Conservation (phyloP, 2,329 filamentous ascomycete genomes). For the Fusarium sp. region DNA sequence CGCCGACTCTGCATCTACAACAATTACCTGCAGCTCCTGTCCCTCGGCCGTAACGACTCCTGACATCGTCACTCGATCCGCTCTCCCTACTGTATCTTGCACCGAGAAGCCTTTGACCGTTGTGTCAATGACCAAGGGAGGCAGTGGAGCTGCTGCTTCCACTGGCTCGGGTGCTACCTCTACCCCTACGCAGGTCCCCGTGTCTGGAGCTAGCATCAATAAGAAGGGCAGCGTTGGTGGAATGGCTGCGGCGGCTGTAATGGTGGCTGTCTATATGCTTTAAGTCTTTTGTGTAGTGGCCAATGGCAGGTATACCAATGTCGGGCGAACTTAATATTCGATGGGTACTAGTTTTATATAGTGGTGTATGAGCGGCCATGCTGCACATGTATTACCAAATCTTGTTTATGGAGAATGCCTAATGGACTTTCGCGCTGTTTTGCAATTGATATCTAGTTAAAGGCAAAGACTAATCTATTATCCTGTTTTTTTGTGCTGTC, state of each 20-base stretch:
- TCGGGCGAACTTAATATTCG: neutral
- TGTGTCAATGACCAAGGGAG: neutral
- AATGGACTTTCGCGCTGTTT: neutral
- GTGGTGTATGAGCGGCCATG: neutral
- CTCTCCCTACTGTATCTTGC: slow-evolving; percentile 22
- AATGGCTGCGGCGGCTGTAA: neutral
- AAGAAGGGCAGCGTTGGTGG: slow-evolving; percentile 11
- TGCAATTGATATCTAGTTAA: neutral
- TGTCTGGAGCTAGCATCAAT: slow-evolving; percentile 13
- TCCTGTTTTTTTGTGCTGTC: neutral
- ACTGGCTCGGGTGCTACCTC: slow-evolving; percentile 10
- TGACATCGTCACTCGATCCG: slow-evolving; percentile 30
- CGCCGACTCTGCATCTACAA: slow-evolving; percentile 26
- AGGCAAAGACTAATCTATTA: neutral
- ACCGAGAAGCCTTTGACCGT: slow-evolving; percentile 13
- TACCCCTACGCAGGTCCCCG: slow-evolving; percentile 17
- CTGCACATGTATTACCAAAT: neutral
- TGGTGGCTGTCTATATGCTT: slow-evolving; percentile 9
- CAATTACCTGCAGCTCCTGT: slow-evolving; percentile 22
- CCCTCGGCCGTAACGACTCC: slow-evolving; percentile 2
- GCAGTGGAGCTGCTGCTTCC: slow-evolving; percentile 9
- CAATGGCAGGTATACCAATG: neutral
- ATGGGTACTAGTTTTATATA: neutral
- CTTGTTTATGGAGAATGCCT: neutral
- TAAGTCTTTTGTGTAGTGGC: neutral